phyloP scores from a whole-genome alignment of 495 filamentous ascomycete genomes.

The Penicillium flavigenum region DNA sequence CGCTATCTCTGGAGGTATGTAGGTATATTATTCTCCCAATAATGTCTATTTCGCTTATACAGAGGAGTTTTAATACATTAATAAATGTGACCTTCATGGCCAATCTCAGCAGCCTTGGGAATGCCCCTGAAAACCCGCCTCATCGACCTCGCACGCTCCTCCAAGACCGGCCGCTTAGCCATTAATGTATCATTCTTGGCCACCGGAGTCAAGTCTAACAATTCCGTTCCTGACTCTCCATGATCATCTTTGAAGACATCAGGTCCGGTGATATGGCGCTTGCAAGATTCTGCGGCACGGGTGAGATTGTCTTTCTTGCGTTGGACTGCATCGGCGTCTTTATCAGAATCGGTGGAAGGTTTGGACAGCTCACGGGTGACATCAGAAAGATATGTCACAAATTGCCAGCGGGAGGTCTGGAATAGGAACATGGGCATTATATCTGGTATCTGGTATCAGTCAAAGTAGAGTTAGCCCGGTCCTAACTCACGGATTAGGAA shows the following conservation, averaged over 20 bases:
- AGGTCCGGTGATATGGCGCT: slow-evolving; percentile 36
- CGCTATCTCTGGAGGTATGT: not conserved
- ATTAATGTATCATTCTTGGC: slow-evolving; percentile 31
- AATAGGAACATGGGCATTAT: slow-evolving; percentile 88
- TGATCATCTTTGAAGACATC: slow-evolving; percentile 34
- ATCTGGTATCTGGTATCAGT: slow-evolving; percentile 59
- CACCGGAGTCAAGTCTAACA: slow-evolving; percentile 36
- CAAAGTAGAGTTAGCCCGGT: slow-evolving; percentile 13
- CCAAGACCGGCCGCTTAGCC: slow-evolving; percentile 29
- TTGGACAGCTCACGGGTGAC: slow-evolving; percentile 52
- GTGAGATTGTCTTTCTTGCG: slow-evolving; percentile 45
- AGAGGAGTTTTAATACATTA: slow-evolving; percentile 12
- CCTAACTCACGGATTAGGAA: not conserved
- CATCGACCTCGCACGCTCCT: slow-evolving; percentile 30
- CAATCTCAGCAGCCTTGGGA: slow-evolving; percentile 46
- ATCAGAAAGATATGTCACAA: slow-evolving; percentile 65
- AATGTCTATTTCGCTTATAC: slow-evolving; percentile 4
- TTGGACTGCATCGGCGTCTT: slow-evolving; percentile 31
- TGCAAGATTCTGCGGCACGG: slow-evolving; percentile 36
- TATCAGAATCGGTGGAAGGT: slow-evolving; percentile 20
- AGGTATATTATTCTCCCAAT: not conserved
- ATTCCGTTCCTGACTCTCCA: slow-evolving; percentile 19
- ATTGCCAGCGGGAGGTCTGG: slow-evolving; percentile 77
- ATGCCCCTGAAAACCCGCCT: slow-evolving; percentile 49
- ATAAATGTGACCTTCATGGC: slow-evolving; percentile 46